These are phyloP conservation scores for Corymbia maculata DNA, from an alignment of 345 rosid species.

Conservation along the genomic window DNA sequence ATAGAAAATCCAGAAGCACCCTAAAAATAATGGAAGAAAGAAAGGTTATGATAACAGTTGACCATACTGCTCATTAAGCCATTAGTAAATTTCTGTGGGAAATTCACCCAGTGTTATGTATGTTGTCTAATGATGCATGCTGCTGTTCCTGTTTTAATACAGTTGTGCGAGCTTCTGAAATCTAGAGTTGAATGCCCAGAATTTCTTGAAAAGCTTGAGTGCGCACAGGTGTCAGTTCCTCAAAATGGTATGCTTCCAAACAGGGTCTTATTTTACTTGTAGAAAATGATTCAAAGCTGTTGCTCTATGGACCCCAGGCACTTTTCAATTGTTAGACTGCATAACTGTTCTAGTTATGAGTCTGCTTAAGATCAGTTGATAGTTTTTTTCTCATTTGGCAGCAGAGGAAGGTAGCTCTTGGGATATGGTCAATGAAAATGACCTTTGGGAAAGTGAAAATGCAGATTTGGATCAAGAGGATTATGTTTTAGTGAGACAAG, in stretches of 20 bases:
- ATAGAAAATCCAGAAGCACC: not conserved
- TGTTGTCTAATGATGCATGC: not conserved
- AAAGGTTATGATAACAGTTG: not conserved
- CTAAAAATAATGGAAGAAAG: not conserved
- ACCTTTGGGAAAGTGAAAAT: conserved; percentile 57
- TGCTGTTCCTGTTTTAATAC: conserved; percentile 11
- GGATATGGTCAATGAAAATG: conserved; percentile 71
- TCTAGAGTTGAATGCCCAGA: conserved; percentile 73
- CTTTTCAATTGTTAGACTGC: not conserved
- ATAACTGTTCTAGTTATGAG: not conserved
- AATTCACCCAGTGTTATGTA: not conserved
- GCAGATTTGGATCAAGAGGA: conserved; percentile 48
- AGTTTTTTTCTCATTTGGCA: conserved; percentile 3
- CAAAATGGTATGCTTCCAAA: conserved; percentile 12
- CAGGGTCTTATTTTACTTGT: not conserved
- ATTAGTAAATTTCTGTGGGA: not conserved
- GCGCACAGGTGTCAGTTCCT: conserved; percentile 37
- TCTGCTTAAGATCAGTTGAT: not conserved
- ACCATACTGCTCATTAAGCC: not conserved
- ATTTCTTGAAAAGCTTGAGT: conserved; percentile 67
- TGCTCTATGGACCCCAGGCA: not conserved
- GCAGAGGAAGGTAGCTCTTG: conserved; percentile 80
- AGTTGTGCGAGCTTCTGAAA: conserved; percentile 80
- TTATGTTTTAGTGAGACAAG: conserved; percentile 85
- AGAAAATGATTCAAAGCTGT: not conserved